phyloP scores from a whole-genome alignment of 371 early-diverging fungal species.

The Circinella minor region DNA sequence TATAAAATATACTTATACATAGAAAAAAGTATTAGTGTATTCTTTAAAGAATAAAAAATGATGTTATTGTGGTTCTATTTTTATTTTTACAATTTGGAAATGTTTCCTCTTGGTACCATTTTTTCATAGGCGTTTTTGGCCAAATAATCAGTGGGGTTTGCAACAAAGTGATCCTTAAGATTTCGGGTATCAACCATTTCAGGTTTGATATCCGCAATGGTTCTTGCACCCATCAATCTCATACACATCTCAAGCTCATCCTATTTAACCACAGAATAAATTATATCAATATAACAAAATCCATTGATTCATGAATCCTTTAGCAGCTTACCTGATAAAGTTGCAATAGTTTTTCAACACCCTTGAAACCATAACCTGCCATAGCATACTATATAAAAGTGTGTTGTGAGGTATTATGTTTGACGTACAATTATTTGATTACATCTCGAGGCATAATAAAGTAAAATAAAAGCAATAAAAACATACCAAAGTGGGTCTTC shows the following conservation, averaged over 20 bases:
- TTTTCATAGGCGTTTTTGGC: constrained; percentile 43
- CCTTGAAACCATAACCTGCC: constrained; percentile 74
- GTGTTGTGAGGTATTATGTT: background rate
- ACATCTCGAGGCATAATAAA: background rate
- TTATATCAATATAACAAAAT: constrained; percentile 33
- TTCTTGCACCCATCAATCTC: constrained; percentile 74
- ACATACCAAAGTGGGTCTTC: constrained; percentile 80
- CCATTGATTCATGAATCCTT: constrained; percentile 38
- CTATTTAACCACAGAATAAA: constrained; percentile 28
- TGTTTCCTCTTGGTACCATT: constrained; percentile 40
- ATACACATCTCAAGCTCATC: constrained; percentile 78
- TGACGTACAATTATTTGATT: background rate
- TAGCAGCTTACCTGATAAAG: constrained; percentile 57
- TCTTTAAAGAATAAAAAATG: too few species aligned
- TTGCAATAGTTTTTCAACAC: constrained; percentile 74
- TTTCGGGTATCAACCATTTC: constrained; percentile 63
- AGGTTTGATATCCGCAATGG: constrained; percentile 61
- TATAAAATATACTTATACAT: too few species aligned
- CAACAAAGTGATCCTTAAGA: constrained; percentile 51
- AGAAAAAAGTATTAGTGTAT: too few species aligned
- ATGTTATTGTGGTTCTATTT: background rate
- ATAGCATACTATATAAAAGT: constrained; percentile 57
- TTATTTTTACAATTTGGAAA: constrained; percentile 39
- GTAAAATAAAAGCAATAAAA: background rate
- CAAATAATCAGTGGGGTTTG: constrained; percentile 48